Conservation (phyloP, 148 eudicot species). For the Rhododendron kiyosumense region DNA sequence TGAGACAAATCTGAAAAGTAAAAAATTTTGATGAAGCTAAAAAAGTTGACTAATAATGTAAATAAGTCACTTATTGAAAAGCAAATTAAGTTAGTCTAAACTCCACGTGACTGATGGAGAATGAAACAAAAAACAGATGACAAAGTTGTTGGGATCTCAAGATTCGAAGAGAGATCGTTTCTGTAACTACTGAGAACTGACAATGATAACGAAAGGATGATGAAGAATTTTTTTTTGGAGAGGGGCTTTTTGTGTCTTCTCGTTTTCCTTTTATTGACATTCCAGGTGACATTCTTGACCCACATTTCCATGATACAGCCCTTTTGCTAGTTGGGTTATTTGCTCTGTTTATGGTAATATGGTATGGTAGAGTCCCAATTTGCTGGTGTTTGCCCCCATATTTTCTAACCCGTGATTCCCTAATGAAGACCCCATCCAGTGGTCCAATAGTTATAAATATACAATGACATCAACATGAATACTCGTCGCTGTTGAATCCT, state of each 20-base stretch:
- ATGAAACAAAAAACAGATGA: not conserved
- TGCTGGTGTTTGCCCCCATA: not conserved
- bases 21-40: not conserved
- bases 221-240: not conserved
- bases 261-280: not conserved
- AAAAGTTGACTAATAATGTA: not conserved
- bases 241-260: not conserved
- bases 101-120: not conserved
- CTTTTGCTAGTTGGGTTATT: not conserved
- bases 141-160: not conserved
- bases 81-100: not conserved
- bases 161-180: not conserved
- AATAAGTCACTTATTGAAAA: not conserved
- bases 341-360: not conserved
- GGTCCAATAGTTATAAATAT: not conserved
- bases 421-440: not conserved
- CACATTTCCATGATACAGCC: not conserved
- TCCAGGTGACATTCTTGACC: not conserved
- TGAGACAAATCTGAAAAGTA: not conserved
- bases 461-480: not conserved
- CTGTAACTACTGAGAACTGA: not conserved
- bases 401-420: not conserved
- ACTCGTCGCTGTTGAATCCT: not conserved
- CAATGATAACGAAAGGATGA: not conserved
- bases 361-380: not conserved